Conservation (phyloP, 2,329 filamentous ascomycete species). For the Thelonectria rubi region DNA sequence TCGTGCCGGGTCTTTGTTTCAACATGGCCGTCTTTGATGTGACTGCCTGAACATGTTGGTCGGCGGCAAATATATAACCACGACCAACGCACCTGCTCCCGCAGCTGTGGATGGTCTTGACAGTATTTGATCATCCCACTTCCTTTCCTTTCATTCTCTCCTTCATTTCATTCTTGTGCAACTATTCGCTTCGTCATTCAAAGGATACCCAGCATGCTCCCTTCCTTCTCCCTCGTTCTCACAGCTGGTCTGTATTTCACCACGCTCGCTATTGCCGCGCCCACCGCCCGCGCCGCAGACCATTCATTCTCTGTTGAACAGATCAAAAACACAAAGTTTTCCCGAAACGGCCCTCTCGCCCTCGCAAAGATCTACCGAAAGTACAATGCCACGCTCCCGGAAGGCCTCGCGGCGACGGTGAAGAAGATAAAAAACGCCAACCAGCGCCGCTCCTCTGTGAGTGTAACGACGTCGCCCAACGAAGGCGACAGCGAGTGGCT, state of each 20-base stretch:
- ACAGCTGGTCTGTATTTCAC: conserved; percentile 16
- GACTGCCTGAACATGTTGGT: neutral
- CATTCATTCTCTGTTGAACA: conserved; percentile 46
- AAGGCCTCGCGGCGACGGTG: conserved; percentile 36
- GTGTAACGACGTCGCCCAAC: conserved; percentile 42
- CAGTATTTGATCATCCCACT: neutral
- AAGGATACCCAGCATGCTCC: conserved; percentile 8
- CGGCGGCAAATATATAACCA: too few relatives aligned
- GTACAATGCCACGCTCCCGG: conserved; percentile 47
- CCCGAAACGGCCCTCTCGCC: conserved; percentile 47
- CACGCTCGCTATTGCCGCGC: conserved; percentile 3
- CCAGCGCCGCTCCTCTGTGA: conserved; percentile 40
- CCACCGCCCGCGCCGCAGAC: neutral
- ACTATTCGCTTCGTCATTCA: neutral
- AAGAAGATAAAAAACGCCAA: conserved; percentile 3
- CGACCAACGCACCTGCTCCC: neutral
- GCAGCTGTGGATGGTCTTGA: too few relatives aligned
- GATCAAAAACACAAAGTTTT: conserved; percentile 48
- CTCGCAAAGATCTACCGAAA: conserved; percentile 49
- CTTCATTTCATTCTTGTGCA: neutral
- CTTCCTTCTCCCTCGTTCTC: conserved; percentile 1
- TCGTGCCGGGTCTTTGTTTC: neutral
- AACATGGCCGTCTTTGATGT: neutral
- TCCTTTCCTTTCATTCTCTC: neutral
- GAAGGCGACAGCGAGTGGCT: conserved; percentile 50